phyloP scores from a whole-genome alignment of 345 rosid species.

The Lumnitzera racemosa region DNA sequence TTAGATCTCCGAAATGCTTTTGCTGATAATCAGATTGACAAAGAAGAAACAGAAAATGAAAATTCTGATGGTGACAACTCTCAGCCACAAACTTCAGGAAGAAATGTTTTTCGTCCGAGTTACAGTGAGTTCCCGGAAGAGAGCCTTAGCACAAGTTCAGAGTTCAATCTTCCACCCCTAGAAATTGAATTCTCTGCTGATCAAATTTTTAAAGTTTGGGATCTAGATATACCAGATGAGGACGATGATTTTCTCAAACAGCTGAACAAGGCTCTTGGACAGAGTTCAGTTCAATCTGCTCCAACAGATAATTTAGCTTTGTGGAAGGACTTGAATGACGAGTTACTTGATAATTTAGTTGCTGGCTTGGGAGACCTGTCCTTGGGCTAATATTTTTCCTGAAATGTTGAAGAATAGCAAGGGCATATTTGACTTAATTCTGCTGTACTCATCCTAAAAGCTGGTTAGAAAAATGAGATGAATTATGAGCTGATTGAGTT shows the following conservation, averaged over 20 bases:
- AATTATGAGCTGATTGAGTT: too few species aligned
- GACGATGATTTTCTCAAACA: slow-evolving; percentile 43
- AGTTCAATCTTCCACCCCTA: slow-evolving; percentile 8
- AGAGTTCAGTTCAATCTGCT: slow-evolving; percentile 10
- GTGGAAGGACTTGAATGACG: slow-evolving; percentile 21
- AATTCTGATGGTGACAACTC: slow-evolving; percentile 12
- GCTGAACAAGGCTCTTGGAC: slow-evolving; percentile 40
- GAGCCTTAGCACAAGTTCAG: slow-evolving; percentile 11
- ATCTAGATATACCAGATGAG: slow-evolving; percentile 38
- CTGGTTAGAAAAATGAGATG: too few species aligned
- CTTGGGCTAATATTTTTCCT: slow-evolving; percentile 12
- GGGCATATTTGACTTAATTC: too few species aligned
- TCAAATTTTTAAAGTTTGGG: slow-evolving; percentile 71
- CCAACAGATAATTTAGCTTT: slow-evolving; percentile 23
- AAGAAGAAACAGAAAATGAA: slow-evolving; percentile 9
- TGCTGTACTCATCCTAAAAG: too few species aligned
- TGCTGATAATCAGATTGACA: slow-evolving; percentile 8
- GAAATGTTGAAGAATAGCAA: background rate
- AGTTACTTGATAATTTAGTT: slow-evolving; percentile 33
- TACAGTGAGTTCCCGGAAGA: slow-evolving; percentile 18
- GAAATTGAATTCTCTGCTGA: slow-evolving; percentile 18
- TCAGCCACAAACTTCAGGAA: slow-evolving; percentile 17
- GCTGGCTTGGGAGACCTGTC: slow-evolving; percentile 51
- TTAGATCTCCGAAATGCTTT: background rate
- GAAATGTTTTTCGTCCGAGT: slow-evolving; percentile 26